Evolutionary conservation across 345 rosid genomes (phyloP).

Genomic region (Bruguiera sexangula): DNA sequence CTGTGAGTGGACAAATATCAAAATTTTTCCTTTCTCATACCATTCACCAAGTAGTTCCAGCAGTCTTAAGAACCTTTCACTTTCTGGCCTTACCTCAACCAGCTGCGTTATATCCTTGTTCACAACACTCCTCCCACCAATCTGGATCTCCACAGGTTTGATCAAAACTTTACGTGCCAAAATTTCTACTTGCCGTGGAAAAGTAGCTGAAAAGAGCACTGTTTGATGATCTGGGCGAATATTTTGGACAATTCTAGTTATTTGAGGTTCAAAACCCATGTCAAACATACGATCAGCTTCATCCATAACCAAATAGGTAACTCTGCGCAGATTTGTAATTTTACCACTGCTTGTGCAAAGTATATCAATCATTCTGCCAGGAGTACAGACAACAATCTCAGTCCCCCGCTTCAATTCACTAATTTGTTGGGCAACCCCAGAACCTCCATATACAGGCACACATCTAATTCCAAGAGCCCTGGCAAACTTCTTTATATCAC

Average conservation of each 20-base stretch:
- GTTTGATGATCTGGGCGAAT: conserved; percentile 91
- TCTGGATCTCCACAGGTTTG: conserved; percentile 87
- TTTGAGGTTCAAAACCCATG: conserved; percentile 98
- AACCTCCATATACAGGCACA: conserved; percentile 94
- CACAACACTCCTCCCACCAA: conserved; percentile 98
- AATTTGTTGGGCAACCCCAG: conserved; percentile 98
- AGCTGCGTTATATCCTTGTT: conserved; percentile 85
- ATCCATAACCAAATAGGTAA: conserved; percentile 86
- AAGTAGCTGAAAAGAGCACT: conserved; percentile 91
- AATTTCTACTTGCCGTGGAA: conserved; percentile 94
- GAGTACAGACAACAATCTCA: conserved; percentile 96
- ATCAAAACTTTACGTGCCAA: conserved; percentile 82
- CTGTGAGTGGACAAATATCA: conserved; percentile 82
- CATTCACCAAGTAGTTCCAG: conserved; percentile 93
- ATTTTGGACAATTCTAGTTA: conserved; percentile 87
- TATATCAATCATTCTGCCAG: conserved; percentile 96
- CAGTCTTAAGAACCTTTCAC: conserved; percentile 76
- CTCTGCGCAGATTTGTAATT: conserved; percentile 82
- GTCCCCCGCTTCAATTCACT: conserved; percentile 92
- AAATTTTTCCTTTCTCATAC: conserved; percentile 90
- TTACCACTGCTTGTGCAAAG: conserved; percentile 93
- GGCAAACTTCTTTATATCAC: conserved; percentile 80
- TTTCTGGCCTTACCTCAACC: conserved; percentile 91
- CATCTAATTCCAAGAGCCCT: conserved; percentile 72
- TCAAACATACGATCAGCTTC: conserved; percentile 99